Base-by-base conservation (phyloP, 208 protist genomes). In the Crithidia sp. region DNA sequence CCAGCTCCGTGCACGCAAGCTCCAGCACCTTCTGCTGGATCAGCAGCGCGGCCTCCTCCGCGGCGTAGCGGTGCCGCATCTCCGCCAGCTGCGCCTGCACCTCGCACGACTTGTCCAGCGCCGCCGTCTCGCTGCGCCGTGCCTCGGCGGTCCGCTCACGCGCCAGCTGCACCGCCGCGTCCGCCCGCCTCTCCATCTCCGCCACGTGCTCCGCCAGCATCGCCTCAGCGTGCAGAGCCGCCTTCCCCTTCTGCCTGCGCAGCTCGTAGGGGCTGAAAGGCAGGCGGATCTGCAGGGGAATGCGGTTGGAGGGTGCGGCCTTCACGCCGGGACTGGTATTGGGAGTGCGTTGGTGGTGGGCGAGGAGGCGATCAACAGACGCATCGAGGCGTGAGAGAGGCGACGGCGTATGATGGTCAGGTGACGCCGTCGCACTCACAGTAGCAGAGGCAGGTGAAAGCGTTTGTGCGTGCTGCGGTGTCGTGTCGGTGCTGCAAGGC, bases 1-100 rank as follows among this genome's bases (percentile, higher is more conserved):
- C 55, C 40, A 62, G 54, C 28, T 60, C 66, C 55, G 66, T 56
- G 66, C 55, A 53, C 5, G 54, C 14, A 39, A 28, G 28, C 50
- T 61, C 40, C 54, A 54, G 54, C 17, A 36, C 41, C 19, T 53
- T 40, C 3, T 37, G 41, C 53, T 19, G 44, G 3, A 43, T 44
- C 44, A 44, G 13, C 19, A 61, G 55, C 0, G 16, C 13, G 54
- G 66, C 66, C 13, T 49, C 54, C 7, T 10, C 45, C n/a, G n/a
- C 14, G 8, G 55, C 41, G 43, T 12, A 49, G 8, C 39, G 9
- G 7, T 50, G n/a, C 9, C 36, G 49, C 40, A 9, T 17, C 19
- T 28, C 6, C 10, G 7, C n/a, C 41, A 36, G 9, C 39, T 17
- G n/a, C 3, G 5, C n/a, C 3, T 14, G 17, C n/a, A 37, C 47